Conservation (phyloP, 495 filamentous ascomycete genomes). For the Penicillium turbatum region DNA sequence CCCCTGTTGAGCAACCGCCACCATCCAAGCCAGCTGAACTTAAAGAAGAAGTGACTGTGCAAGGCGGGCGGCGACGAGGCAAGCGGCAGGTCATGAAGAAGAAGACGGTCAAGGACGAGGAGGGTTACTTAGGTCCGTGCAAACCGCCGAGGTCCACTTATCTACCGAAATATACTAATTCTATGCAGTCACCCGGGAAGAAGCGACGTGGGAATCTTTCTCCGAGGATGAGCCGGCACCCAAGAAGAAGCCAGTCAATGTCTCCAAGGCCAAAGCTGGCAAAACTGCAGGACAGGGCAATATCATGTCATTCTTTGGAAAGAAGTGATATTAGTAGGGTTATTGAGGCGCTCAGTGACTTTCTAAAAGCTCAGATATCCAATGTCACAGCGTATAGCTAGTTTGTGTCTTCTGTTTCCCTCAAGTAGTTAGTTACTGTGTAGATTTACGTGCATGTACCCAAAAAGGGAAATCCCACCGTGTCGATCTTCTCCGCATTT, state of each 20-base stretch:
- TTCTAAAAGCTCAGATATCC: not conserved
- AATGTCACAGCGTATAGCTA: not conserved
- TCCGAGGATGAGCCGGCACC: constrained; percentile 81
- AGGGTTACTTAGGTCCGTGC: constrained; percentile 82
- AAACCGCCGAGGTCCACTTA: not conserved
- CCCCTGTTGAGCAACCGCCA: constrained; percentile 43
- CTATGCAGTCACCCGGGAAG: constrained; percentile 78
- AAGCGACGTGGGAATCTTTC: constrained; percentile 90
- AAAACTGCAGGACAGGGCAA: constrained; percentile 56
- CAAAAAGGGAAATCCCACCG: constrained; percentile 9
- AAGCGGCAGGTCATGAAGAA: constrained; percentile 84
- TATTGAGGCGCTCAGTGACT: not conserved
- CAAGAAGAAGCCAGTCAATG: constrained; percentile 56
- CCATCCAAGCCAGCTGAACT: constrained; percentile 35
- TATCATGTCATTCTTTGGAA: constrained; percentile 92
- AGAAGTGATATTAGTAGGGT: constrained; percentile 52
- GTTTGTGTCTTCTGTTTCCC: too few species aligned
- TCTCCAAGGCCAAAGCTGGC: constrained; percentile 55
- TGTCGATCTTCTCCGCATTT: constrained; percentile 29
- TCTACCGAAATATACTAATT: constrained; percentile 15
- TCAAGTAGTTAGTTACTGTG: not conserved
- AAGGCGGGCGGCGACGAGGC: constrained; percentile 69
- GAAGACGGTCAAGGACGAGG: constrained; percentile 83
- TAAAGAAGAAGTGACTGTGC: constrained; percentile 44
- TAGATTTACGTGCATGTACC: not conserved